A percentile compares a stretch with the other conserved stretches of the same genome.
These are phyloP conservation scores for Dictyostelium discoideum DNA, from an alignment of 78 protist species.

Conservation along the genomic window DNA sequence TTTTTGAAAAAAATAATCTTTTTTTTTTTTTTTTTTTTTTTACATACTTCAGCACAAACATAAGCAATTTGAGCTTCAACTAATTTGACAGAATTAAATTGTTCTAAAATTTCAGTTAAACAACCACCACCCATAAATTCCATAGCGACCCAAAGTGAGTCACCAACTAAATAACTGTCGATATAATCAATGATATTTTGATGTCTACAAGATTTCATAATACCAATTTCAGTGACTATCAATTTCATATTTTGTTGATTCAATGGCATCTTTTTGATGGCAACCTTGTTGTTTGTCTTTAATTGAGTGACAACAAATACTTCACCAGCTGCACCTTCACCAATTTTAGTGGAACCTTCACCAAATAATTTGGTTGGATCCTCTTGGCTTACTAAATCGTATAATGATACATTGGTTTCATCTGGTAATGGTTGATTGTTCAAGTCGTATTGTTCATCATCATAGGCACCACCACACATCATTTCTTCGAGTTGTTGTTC, in stretches of 20 bases:
- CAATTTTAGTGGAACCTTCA: slow-evolving; percentile 68
- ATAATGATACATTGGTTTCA: slow-evolving; percentile 64
- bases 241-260: slow-evolving; percentile 88
- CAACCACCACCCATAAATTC: slow-evolving; percentile 94
- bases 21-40: no score
- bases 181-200: slow-evolving; percentile 90
- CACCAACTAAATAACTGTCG: slow-evolving; percentile 81
- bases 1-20: no score
- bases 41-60: slow-evolving; percentile 67
- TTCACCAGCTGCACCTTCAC: slow-evolving; percentile 86
- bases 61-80: slow-evolving; percentile 88
- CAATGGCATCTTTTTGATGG: slow-evolving; percentile 88
- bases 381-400: slow-evolving; percentile 78
- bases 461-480: slow-evolving; percentile 27
- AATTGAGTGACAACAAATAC: slow-evolving; percentile 78
- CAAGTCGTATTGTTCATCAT: slow-evolving; percentile 3
- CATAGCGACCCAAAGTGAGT: slow-evolving; percentile 92
- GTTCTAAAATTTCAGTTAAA: slow-evolving; percentile 90
- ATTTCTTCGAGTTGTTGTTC: slow-evolving; percentile 9
- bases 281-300: slow-evolving; percentile 77
- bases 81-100: slow-evolving; percentile 61
- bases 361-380: slow-evolving; percentile 80
- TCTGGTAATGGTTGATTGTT: slow-evolving; percentile 64
- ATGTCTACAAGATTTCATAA: slow-evolving; percentile 89
- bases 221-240: slow-evolving; percentile 87